phyloP scores from a whole-genome alignment of 139 green algal genomes.

The Coelastrella sp. region DNA sequence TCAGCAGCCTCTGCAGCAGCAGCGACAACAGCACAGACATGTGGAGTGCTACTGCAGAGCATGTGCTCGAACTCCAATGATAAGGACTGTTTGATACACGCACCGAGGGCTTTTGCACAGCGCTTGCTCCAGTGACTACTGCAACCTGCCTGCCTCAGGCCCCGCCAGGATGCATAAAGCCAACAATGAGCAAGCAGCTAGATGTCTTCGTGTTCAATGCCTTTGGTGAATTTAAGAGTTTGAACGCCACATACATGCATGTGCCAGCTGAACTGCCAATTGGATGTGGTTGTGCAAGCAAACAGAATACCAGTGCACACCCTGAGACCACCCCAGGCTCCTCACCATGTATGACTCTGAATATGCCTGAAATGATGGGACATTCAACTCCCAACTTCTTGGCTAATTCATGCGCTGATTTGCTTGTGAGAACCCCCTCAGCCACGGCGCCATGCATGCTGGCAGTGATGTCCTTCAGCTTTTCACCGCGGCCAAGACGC shows the following conservation, averaged over 20 bases:
- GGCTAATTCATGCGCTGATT: slow-evolving; percentile 69
- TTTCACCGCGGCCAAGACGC: slow-evolving; percentile 88
- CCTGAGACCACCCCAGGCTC: neutral
- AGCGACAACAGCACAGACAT: neutral
- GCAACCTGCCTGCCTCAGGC: too few species aligned
- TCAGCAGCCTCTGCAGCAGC: slow-evolving; percentile 69
- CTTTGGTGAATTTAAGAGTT: too few species aligned
- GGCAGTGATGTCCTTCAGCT: slow-evolving; percentile 86
- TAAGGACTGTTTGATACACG: neutral
- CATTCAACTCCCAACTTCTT: slow-evolving; percentile 75
- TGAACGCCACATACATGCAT: too few species aligned
- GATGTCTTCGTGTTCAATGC: too few species aligned
- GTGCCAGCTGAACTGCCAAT: too few species aligned
- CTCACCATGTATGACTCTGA: slow-evolving; percentile 70
- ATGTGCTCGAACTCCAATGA: neutral
- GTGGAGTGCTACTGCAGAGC: too few species aligned
- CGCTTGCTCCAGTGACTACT: too few species aligned
- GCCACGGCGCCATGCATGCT: slow-evolving; percentile 80
- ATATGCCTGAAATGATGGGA: slow-evolving; percentile 89
- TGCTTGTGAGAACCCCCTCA: slow-evolving; percentile 86
- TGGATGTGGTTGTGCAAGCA: neutral
- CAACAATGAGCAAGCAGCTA: too few species aligned
- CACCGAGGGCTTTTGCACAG: neutral
- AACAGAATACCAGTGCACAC: neutral
- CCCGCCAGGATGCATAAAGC: too few species aligned